Conservation (phyloP, 768 basidiomycete genomes). For the Boletellus ananiceps region DNA sequence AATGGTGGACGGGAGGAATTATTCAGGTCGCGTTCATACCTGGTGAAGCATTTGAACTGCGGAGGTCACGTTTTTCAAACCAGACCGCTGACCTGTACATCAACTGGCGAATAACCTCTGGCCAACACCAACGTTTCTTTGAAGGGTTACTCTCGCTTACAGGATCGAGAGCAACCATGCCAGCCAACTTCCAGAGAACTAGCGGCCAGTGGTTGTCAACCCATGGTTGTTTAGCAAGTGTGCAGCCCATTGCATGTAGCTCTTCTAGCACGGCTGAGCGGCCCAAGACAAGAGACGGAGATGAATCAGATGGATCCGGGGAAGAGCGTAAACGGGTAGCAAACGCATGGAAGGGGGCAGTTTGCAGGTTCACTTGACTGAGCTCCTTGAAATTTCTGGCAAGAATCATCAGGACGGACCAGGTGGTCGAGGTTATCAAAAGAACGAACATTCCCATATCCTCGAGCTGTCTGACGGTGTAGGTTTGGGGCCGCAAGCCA, state of each 20-base stretch:
- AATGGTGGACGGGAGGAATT: conserved; percentile 75
- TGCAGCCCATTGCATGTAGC: conserved; percentile 55
- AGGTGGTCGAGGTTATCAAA: not conserved
- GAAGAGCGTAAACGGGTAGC: conserved; percentile 36
- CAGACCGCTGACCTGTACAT: conserved; percentile 63
- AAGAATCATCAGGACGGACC: conserved; percentile 2
- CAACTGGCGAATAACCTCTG: conserved; percentile 76
- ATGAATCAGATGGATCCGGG: conserved; percentile 13
- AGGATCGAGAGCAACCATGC: conserved; percentile 75
- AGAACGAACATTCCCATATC: conserved; percentile 48
- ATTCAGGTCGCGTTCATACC: conserved; percentile 87
- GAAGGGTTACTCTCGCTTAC: conserved; percentile 42
- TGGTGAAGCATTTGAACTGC: conserved; percentile 28
- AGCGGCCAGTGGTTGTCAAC: conserved; percentile 88
- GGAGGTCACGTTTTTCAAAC: not conserved
- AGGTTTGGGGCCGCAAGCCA: conserved; percentile 47
- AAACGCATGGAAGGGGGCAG: conserved; percentile 60
- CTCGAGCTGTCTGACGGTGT: conserved; percentile 41
- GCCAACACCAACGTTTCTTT: conserved; percentile 73
- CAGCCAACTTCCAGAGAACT: conserved; percentile 93
- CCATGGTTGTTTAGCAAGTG: conserved; percentile 72
- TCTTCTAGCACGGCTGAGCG: conserved; percentile 52
- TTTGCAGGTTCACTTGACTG: conserved; percentile 47
- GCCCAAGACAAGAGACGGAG: conserved; percentile 35
- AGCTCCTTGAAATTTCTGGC: conserved; percentile 50